Evolutionary conservation across 345 rosid genomes (phyloP).

Genomic region (Cardiospermum halicacabum): DNA sequence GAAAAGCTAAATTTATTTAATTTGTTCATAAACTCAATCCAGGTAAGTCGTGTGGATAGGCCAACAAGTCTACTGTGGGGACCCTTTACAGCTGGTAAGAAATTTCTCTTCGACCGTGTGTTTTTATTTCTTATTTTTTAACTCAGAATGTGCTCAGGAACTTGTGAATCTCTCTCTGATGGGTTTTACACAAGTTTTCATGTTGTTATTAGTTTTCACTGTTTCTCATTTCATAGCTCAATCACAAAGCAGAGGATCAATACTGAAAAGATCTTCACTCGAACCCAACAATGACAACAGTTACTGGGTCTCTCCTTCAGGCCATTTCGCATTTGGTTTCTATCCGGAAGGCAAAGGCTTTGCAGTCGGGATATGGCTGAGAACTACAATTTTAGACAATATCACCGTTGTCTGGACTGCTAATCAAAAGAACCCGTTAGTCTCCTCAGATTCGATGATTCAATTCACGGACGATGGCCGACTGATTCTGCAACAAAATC

Average conservation of each 20-base stretch:
- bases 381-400: not conserved
- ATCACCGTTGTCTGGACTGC: slow-evolving; percentile 28
- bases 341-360: slow-evolving; percentile 19
- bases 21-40: too few relatives aligned
- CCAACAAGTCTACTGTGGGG: too few relatives aligned
- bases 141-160: too few relatives aligned
- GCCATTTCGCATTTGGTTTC: slow-evolving; percentile 29
- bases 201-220: too few relatives aligned
- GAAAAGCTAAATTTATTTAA: too few relatives aligned
- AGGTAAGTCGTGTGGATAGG: too few relatives aligned
- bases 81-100: too few relatives aligned
- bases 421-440: slow-evolving; percentile 19
- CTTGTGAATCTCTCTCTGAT: too few relatives aligned
- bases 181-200: too few relatives aligned
- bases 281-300: not conserved
- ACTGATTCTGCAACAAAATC: slow-evolving; percentile 14
- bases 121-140: too few relatives aligned
- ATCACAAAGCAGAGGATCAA: not conserved
- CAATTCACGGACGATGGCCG: slow-evolving; percentile 2
- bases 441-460: slow-evolving; percentile 15
- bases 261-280: not conserved
- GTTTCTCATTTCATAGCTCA: not conserved
- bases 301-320: slow-evolving; percentile 26
- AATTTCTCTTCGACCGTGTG: too few relatives aligned
- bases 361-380: slow-evolving; percentile 19